These are phyloP conservation scores for Claviceps maximensis DNA, from an alignment of 2,329 filamentous ascomycete genomes.

Conservation along the genomic window DNA sequence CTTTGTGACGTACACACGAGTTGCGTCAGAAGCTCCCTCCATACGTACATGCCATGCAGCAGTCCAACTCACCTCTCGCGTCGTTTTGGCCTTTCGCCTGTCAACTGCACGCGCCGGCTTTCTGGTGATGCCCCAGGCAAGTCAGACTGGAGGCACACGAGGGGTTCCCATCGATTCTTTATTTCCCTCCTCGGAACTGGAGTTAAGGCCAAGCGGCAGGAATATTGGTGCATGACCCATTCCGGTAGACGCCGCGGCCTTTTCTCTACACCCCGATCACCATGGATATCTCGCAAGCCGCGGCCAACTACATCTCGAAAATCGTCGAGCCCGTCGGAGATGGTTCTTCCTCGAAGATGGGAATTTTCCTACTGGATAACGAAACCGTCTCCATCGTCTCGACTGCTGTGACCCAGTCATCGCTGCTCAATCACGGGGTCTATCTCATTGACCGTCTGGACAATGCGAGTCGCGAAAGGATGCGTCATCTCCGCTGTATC, in stretches of 20 bases:
- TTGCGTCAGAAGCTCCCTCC: not conserved
- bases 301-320: conserved; percentile 90
- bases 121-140: too few relatives aligned
- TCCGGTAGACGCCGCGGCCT: not conserved
- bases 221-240: not conserved
- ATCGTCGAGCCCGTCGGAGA: conserved; percentile 71
- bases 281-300: conserved; percentile 91
- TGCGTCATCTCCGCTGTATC: conserved; percentile 89
- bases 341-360: conserved; percentile 79
- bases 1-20: not conserved
- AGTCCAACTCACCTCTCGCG: too few relatives aligned
- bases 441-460: conserved; percentile 96
- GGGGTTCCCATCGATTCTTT: too few relatives aligned
- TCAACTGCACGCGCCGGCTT: not conserved
- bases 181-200: too few relatives aligned
- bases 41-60: too few relatives aligned
- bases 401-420: conserved; percentile 88
- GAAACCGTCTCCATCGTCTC: conserved; percentile 93
- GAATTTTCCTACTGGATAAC: conserved; percentile 84
- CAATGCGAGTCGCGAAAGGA: conserved; percentile 82
- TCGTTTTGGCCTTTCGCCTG: not conserved
- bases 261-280: not conserved
- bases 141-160: too few relatives aligned
- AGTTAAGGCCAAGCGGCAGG: not conserved
- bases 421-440: conserved; percentile 88